These are phyloP conservation scores for Kandelia obovata DNA, from an alignment of 345 rosid genomes.

Conservation along the genomic window DNA sequence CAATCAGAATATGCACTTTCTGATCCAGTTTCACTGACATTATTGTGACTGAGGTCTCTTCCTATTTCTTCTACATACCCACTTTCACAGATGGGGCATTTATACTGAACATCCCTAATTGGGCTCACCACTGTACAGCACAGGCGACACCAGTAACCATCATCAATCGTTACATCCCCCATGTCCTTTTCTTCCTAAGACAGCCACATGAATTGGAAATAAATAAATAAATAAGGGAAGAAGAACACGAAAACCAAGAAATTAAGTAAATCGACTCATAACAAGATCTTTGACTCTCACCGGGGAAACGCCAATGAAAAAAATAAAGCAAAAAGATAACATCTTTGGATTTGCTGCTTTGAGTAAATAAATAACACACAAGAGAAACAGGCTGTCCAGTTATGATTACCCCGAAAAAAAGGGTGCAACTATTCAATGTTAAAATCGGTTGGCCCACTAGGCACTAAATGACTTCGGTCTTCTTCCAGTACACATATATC, in stretches of 20 bases:
- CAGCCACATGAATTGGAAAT: not conserved
- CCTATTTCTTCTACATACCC: constrained; percentile 57
- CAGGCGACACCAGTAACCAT: constrained; percentile 59
- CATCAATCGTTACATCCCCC: constrained; percentile 50
- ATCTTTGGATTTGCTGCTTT: no score
- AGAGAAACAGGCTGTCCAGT: no score
- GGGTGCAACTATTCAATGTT: no score
- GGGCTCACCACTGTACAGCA: constrained; percentile 53
- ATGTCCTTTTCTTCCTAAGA: constrained; percentile 27
- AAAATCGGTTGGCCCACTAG: no score
- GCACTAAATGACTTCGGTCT: no score
- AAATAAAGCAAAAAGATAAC: no score
- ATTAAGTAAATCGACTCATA: not conserved
- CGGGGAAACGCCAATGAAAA: no score
- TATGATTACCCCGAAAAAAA: no score
- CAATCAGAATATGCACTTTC: constrained; percentile 32
- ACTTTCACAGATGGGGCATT: constrained; percentile 53
- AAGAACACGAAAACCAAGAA: not conserved
- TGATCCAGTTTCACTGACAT: constrained; percentile 19
- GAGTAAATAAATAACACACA: no score
- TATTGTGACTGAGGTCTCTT: constrained; percentile 16
- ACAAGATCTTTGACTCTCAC: not conserved
- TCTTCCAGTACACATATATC: no score
- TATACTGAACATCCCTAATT: constrained; percentile 30
- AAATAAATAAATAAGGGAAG: not conserved